These are phyloP conservation scores for Pseudocercospora pini-densiflorae DNA, from an alignment of 2,329 filamentous ascomycete genomes.

Conservation along the genomic window DNA sequence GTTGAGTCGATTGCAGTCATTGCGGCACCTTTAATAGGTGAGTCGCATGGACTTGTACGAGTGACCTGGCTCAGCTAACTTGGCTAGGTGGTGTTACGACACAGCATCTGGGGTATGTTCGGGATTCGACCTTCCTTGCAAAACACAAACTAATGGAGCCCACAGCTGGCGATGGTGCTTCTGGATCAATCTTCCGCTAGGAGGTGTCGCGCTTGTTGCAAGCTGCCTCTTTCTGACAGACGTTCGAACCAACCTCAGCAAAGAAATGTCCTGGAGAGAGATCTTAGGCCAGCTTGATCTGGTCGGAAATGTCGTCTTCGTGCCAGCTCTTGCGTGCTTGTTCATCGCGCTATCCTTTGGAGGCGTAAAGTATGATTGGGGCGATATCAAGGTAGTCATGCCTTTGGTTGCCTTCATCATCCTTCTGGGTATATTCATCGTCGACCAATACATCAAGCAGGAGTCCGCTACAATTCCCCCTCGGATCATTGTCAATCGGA, in stretches of 20 bases:
- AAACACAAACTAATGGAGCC: too few relatives aligned
- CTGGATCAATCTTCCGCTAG: conserved; percentile 42
- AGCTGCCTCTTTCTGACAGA: not conserved
- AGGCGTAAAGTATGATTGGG: conserved; percentile 14
- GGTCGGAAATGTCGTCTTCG: conserved; percentile 10
- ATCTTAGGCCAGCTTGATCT: conserved; percentile 4
- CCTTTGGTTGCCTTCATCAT: conserved; percentile 6
- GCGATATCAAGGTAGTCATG: not conserved
- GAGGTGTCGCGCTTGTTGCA: conserved; percentile 19
- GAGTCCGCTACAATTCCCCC: conserved; percentile 10
- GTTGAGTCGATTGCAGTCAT: too few relatives aligned
- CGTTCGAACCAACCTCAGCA: not conserved
- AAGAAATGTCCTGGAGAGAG: conserved; percentile 1
- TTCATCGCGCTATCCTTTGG: conserved; percentile 15
- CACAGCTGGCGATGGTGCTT: conserved; percentile 43
- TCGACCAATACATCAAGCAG: not conserved
- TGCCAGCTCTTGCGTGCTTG: conserved; percentile 6
- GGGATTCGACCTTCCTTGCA: too few relatives aligned
- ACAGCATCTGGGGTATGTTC: conserved; percentile 30
- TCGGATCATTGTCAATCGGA: conserved; percentile 11
- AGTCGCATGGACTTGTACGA: not conserved
- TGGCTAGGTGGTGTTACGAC: conserved; percentile 44
- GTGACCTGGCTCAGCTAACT: conserved; percentile 25
- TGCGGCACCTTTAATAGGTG: too few relatives aligned
- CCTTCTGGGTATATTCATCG: not conserved